A percentile compares a stretch with the other conserved stretches of the same genome.
These are phyloP conservation scores for Tritrichomonas musculus DNA, from an alignment of 208 protist species.

Conservation along the genomic window DNA sequence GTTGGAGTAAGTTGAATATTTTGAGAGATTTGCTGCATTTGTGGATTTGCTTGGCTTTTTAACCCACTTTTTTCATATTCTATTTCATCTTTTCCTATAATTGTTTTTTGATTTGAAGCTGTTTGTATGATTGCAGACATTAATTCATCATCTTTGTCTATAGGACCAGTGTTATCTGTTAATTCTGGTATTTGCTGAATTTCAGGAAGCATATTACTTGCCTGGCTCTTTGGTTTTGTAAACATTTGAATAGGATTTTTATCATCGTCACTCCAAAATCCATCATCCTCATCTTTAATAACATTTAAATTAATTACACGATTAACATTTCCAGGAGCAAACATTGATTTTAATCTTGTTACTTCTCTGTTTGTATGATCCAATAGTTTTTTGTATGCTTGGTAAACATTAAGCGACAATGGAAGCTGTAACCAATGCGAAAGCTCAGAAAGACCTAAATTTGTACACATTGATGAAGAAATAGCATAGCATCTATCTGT, in stretches of 20 bases:
- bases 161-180: neutral
- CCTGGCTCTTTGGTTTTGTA: no score
- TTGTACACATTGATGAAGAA: neutral
- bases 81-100: constrained; percentile 17
- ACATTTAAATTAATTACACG: neutral
- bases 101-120: neutral
- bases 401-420: neutral
- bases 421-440: neutral
- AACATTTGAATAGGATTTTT: no score
- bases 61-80: neutral
- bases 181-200: neutral
- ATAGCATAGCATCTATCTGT: neutral
- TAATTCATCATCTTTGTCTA: neutral
- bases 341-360: neutral
- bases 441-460: neutral
- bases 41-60: no score
- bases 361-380: neutral
- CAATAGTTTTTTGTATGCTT: neutral
- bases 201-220: neutral
- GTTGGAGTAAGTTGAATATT: neutral
- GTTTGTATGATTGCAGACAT: neutral
- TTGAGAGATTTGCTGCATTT: neutral
- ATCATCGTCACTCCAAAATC: constrained; percentile 30
- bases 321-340: neutral
- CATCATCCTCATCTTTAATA: neutral